These are phyloP conservation scores for Fusarium illudens DNA, from an alignment of 2,329 filamentous ascomycete genomes.

Conservation along the genomic window DNA sequence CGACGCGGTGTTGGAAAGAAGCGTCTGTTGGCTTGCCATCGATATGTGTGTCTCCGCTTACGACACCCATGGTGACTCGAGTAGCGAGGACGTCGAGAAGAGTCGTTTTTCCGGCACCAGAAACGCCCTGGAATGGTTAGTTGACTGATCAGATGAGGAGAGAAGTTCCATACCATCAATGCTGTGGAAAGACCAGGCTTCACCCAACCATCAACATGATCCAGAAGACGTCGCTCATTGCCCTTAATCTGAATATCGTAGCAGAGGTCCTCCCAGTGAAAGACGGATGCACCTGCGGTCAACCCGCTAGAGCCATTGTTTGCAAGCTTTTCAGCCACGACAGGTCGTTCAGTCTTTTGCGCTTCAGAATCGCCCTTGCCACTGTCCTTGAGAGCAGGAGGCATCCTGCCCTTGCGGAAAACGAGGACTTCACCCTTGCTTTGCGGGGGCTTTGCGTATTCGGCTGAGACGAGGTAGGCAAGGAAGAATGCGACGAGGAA, in stretches of 20 bases:
- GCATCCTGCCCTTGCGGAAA: constrained; percentile 64
- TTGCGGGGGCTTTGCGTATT: constrained; percentile 68
- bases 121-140: constrained; percentile 59
- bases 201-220: constrained; percentile 80
- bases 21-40: constrained; percentile 70
- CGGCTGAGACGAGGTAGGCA: constrained; percentile 69
- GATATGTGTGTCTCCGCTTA: constrained; percentile 75
- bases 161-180: neutral
- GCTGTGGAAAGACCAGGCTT: constrained; percentile 79
- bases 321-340: constrained; percentile 34
- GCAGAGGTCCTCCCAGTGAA: constrained; percentile 75
- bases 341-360: constrained; percentile 39
- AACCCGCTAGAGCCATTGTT: neutral
- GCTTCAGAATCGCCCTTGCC: constrained; percentile 21
- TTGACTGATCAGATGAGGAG: fast-evolving
- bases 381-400: constrained; percentile 65
- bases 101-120: constrained; percentile 79
- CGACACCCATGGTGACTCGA: constrained; percentile 77
- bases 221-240: constrained; percentile 69
- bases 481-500: constrained; percentile 71
- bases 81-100: constrained; percentile 77
- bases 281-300: constrained; percentile 53
- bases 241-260: constrained; percentile 71
- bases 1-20: constrained; percentile 72
- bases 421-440: constrained; percentile 75